Conservation (phyloP, 192 early-diverging fungal species). For the Podila epicladia region DNA sequence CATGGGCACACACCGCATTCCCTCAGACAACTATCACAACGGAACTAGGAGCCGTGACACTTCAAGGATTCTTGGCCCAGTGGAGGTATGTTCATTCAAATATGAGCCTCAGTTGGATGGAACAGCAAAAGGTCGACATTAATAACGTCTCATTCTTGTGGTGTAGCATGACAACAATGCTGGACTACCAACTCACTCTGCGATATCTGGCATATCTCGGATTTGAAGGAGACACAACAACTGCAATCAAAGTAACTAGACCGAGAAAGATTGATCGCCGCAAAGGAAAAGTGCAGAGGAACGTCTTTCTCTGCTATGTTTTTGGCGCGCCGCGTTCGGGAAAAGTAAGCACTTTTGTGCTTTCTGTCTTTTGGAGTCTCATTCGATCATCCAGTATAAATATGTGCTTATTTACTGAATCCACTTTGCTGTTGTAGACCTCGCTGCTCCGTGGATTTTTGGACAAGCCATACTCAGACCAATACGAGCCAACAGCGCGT, state of each 20-base stretch:
- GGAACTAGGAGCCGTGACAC: slow-evolving; percentile 87
- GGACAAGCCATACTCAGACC: slow-evolving; percentile 80
- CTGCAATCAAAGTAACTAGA: slow-evolving; percentile 83
- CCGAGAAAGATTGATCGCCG: slow-evolving; percentile 78
- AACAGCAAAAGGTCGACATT: not conserved
- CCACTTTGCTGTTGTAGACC: slow-evolving; percentile 57
- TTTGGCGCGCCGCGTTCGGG: slow-evolving; percentile 94
- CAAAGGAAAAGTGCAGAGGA: slow-evolving; percentile 85
- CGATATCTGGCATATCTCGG: slow-evolving; percentile 98
- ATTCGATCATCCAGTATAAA: too few species aligned
- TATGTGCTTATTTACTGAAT: not conserved
- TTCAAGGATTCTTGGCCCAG: slow-evolving; percentile 98
- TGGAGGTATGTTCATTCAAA: slow-evolving; percentile 77
- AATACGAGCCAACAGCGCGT: slow-evolving; percentile 80
- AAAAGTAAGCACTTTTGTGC: slow-evolving; percentile 66
- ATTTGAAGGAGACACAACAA: slow-evolving; percentile 89
- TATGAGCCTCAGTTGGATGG: not conserved
- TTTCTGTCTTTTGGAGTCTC: too few species aligned
- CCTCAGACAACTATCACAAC: slow-evolving; percentile 93
- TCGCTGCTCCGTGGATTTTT: slow-evolving; percentile 87
- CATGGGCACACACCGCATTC: slow-evolving; percentile 91
- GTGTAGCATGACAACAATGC: slow-evolving; percentile 92
- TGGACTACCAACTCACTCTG: slow-evolving; percentile 90
- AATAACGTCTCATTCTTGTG: not conserved
- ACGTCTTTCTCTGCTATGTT: slow-evolving; percentile 94